Percentiles rank a stretch among this genome's conserved stretches.
Conservation (phyloP, 2,329 filamentous ascomycete species). For the Fusarium domesticum region DNA sequence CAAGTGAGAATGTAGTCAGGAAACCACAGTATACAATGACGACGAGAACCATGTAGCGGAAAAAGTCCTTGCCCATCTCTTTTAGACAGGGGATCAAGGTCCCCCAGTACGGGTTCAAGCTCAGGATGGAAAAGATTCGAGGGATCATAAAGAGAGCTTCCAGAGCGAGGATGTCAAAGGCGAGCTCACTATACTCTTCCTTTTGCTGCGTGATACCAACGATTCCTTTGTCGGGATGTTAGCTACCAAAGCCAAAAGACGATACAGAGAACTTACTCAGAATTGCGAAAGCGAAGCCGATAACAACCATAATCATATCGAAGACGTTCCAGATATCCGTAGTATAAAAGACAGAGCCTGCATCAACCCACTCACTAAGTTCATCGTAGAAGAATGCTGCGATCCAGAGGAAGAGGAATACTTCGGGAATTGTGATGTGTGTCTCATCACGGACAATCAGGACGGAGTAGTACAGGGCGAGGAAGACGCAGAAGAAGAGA, state of each 20-base stretch:
- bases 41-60: constrained; percentile 79
- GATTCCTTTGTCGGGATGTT: constrained; percentile 29
- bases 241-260: background rate
- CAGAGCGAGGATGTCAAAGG: constrained; percentile 85
- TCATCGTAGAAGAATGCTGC: constrained; percentile 86
- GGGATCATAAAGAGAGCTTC: constrained; percentile 90
- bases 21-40: constrained; percentile 84
- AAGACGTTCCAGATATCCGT: constrained; percentile 80
- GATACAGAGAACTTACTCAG: constrained; percentile 57
- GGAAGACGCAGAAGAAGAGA: constrained; percentile 72
- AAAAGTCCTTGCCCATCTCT: constrained; percentile 90
- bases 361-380: constrained; percentile 79
- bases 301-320: constrained; percentile 70
- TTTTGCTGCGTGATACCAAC: constrained; percentile 48
- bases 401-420: constrained; percentile 80
- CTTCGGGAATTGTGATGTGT: constrained; percentile 65
- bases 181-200: constrained; percentile 64
- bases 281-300: constrained; percentile 67
- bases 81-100: constrained; percentile 86
- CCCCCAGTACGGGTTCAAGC: constrained; percentile 85
- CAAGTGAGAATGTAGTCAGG: constrained; percentile 77
- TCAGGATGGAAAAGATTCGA: constrained; percentile 81
- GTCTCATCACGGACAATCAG: constrained; percentile 68
- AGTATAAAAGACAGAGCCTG: constrained; percentile 80
- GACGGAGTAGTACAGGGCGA: constrained; percentile 83